Percentiles rank a stretch among this genome's conserved stretches.
Conservation (phyloP, 1,284 basidiomycete genomes). For the Ganoderma multipileum region DNA sequence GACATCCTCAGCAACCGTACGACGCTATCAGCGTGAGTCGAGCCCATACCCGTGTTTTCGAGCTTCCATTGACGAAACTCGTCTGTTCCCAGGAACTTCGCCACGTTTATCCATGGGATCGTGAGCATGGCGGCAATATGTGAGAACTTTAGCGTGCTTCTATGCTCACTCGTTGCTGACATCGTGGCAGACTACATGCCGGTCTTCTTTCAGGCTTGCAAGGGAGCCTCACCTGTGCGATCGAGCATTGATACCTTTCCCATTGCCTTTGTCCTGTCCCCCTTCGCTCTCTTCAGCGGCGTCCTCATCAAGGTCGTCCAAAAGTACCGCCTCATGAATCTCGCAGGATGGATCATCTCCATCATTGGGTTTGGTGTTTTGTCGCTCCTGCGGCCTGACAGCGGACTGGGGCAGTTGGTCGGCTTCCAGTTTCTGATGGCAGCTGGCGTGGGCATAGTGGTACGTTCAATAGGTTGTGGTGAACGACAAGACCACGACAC, state of each 20-base stretch:
- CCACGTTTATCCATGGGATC: conserved; percentile 29
- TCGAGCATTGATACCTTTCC: conserved; percentile 38
- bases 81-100: conserved; percentile 29
- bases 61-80: neutral
- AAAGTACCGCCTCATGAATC: conserved; percentile 37
- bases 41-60: too few relatives aligned
- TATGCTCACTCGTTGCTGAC: neutral
- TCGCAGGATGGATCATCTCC: conserved; percentile 38
- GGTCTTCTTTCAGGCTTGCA: conserved; percentile 48
- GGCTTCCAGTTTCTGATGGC: conserved; percentile 41
- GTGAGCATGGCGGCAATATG: conserved; percentile 23
- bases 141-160: neutral
- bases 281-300: conserved; percentile 36
- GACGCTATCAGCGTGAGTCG: conserved; percentile 36
- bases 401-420: conserved; percentile 38
- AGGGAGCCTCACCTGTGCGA: conserved; percentile 36
- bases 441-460: conserved; percentile 36
- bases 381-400: conserved; percentile 34
- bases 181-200: conserved; percentile 42
- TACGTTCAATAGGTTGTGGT: conserved; percentile 18
- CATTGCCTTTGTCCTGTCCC: conserved; percentile 33
- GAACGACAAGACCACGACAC: too few relatives aligned
- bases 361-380: conserved; percentile 41
- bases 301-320: conserved; percentile 28
- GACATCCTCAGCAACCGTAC: conserved; percentile 40